phyloP scores from a whole-genome alignment of 805 yeast genomes.

The Saccharomyces cerevisiae region DNA sequence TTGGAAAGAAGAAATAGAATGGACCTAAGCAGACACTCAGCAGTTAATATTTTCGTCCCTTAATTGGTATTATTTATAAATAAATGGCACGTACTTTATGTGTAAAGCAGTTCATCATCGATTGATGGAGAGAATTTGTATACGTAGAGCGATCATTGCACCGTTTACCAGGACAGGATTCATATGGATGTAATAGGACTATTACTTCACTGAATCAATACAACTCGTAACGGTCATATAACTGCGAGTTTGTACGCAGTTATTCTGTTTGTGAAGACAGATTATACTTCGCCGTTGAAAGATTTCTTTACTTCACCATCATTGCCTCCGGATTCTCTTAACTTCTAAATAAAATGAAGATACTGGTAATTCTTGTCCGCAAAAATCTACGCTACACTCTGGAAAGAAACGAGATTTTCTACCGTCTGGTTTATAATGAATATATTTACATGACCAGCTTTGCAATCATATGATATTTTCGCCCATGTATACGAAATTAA shows the following conservation, averaged over 20 bases:
- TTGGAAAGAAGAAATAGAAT: not conserved
- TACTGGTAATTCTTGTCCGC: not conserved
- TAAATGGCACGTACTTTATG: not conserved
- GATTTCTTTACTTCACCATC: not conserved
- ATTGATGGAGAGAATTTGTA: too few relatives aligned
- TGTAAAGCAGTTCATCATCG: too few relatives aligned
- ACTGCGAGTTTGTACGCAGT: too few relatives aligned
- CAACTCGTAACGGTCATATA: too few relatives aligned
- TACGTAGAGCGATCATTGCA: too few relatives aligned
- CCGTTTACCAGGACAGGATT: too few relatives aligned
- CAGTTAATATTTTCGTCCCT: not conserved
- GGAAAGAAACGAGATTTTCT: not conserved
- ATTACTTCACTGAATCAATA: too few relatives aligned
- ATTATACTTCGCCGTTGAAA: too few relatives aligned
- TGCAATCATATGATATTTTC: not conserved
- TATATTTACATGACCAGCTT: not conserved
- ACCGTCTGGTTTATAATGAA: not conserved
- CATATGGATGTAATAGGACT: too few relatives aligned
- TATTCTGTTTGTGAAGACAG: too few relatives aligned
- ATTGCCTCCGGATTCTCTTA: not conserved
- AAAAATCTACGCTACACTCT: not conserved
- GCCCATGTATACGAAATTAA: not conserved
- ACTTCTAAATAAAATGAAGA: not conserved
- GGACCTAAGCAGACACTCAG: not conserved
- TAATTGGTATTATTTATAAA: not conserved